Conservation (phyloP, 2,329 filamentous ascomycete species). For the Paecilomyces niveus region DNA sequence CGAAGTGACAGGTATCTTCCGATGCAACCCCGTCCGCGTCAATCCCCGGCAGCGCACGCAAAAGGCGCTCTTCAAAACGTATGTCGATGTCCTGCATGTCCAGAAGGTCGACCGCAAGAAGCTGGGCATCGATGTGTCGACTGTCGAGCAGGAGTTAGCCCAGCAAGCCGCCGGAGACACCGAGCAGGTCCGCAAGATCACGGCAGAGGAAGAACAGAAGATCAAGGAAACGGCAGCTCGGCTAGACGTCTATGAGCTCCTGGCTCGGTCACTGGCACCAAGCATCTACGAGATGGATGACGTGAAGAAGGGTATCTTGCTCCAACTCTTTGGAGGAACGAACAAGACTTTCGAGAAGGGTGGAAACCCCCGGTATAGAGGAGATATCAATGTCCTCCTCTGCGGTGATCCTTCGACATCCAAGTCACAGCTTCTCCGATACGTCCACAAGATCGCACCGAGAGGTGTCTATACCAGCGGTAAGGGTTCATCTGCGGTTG, state of each 20-base stretch:
- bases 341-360: constrained; percentile 98
- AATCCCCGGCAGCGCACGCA: constrained; percentile 89
- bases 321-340: constrained; percentile 93
- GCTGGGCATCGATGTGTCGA: constrained; percentile 83
- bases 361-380: constrained; percentile 88
- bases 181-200: constrained; percentile 77
- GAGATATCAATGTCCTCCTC: constrained; percentile 93
- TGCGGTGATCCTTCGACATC: constrained; percentile 95
- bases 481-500: constrained; percentile 68
- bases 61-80: constrained; percentile 97
- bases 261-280: constrained; percentile 83
- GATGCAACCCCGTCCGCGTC: constrained; percentile 84
- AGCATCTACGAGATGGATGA: constrained; percentile 98
- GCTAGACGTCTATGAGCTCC: constrained; percentile 84
- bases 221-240: constrained; percentile 75
- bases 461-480: constrained; percentile 73
- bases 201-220: constrained; percentile 78
- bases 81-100: constrained; percentile 89
- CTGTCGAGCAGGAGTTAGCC: constrained; percentile 74
- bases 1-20: constrained; percentile 93
- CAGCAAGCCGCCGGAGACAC: constrained; percentile 64
- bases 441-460: constrained; percentile 96
- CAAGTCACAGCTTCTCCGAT: constrained; percentile 90
- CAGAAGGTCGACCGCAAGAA: constrained; percentile 95
- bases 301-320: constrained; percentile 94